Evolutionary conservation across 441 rosid genomes (phyloP).

Genomic region (Euphorbia celastroides): DNA sequence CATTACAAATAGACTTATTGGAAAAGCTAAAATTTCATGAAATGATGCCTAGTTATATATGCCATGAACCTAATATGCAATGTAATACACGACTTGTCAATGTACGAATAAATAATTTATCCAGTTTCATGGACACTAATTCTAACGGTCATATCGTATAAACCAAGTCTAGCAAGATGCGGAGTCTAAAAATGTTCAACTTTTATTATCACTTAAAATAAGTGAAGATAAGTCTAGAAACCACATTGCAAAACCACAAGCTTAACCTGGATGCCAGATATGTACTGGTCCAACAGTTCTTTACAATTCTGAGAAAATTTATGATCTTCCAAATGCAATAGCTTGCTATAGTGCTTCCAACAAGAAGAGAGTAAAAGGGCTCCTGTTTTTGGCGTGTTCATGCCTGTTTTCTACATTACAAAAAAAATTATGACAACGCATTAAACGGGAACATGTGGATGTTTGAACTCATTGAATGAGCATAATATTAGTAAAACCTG

Average conservation of each 20-base stretch:
- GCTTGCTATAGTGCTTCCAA: slow-evolving; percentile 76
- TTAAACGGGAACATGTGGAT: slow-evolving; percentile 18
- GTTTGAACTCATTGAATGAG: slow-evolving; percentile 14
- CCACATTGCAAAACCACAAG: neutral
- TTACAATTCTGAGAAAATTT: slow-evolving; percentile 49
- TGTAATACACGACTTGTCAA: neutral
- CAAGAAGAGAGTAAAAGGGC: slow-evolving; percentile 71
- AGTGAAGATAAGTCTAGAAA: neutral
- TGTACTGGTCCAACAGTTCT: slow-evolving; percentile 64
- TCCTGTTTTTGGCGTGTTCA: slow-evolving; percentile 31
- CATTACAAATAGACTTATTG: slow-evolving; percentile 2
- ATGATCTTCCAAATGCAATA: slow-evolving; percentile 74
- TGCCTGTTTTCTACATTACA: slow-evolving; percentile 36
- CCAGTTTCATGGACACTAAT: neutral
- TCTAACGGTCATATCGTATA: neutral
- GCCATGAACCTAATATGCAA: neutral
- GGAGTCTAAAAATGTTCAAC: neutral
- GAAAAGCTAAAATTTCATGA: neutral
- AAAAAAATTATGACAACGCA: slow-evolving; percentile 18
- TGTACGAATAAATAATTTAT: neutral
- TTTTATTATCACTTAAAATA: neutral
- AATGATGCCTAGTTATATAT: neutral
- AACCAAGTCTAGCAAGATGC: neutral
- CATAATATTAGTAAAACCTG: slow-evolving; percentile 44
- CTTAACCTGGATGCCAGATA: slow-evolving; percentile 80